A percentile compares a stretch with the other conserved stretches of the same genome.
These are phyloP conservation scores for Naganishia albida DNA, from an alignment of 1,284 basidiomycete genomes.

Conservation along the genomic window DNA sequence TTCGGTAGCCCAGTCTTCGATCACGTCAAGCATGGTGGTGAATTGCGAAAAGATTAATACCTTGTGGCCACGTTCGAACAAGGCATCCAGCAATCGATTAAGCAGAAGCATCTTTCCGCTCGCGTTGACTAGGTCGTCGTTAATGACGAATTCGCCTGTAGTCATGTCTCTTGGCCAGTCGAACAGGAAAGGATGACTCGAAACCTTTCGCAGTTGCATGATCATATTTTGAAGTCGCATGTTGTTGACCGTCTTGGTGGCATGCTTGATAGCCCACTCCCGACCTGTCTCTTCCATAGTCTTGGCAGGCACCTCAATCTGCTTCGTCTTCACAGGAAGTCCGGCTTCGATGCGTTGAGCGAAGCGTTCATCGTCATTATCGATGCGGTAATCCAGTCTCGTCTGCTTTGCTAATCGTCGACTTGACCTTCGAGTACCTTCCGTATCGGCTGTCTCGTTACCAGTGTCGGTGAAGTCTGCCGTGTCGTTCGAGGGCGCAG, in stretches of 20 bases:
- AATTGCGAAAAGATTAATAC: conserved; percentile 93
- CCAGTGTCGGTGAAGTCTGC: conserved; percentile 41
- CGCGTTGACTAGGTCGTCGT: conserved; percentile 75
- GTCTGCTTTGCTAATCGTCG: conserved; percentile 49
- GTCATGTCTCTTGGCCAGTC: conserved; percentile 76
- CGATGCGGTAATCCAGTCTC: conserved; percentile 55
- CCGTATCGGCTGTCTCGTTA: conserved; percentile 29
- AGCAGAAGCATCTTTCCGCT: conserved; percentile 98
- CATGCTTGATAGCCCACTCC: conserved; percentile 63
- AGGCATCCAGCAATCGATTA: conserved; percentile 77
- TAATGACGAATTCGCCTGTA: conserved; percentile 64
- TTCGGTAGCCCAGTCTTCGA: conserved; percentile 82
- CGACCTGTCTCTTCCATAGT: conserved; percentile 58
- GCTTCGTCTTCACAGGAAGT: conserved; percentile 30
- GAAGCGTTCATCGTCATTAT: conserved; percentile 69
- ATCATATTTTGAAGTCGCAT: conserved; percentile 89
- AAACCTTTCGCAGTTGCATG: conserved; percentile 89
- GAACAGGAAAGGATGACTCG: conserved; percentile 90
- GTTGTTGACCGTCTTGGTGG: conserved; percentile 78
- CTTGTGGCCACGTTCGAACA: conserved; percentile 83
- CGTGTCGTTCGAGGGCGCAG: conserved; percentile 38
- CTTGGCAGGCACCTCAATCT: conserved; percentile 51
- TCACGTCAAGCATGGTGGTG: conserved; percentile 92
- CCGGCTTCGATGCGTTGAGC: conserved; percentile 65
- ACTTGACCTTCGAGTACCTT: conserved; percentile 40